A percentile compares a stretch with the other conserved stretches of the same genome.
Evolutionary conservation across 371 early-diverging fungal genomes (phyloP).

Genomic region (Entomophthora muscae): DNA sequence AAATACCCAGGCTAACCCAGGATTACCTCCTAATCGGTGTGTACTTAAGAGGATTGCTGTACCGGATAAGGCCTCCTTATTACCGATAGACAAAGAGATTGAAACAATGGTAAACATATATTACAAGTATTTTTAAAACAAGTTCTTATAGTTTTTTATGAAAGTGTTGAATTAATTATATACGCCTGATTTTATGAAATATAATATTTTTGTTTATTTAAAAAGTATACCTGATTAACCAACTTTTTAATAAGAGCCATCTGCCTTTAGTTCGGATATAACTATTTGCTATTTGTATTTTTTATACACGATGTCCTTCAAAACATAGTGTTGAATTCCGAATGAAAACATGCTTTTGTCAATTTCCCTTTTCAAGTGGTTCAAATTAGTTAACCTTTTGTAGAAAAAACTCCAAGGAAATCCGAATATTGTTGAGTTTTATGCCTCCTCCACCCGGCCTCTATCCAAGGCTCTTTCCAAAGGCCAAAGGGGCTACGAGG

Average conservation of each 20-base stretch:
- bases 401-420: conserved; percentile 58
- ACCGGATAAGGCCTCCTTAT: not conserved
- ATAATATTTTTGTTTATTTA: too few species aligned
- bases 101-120: conserved; percentile 8
- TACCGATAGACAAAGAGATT: not conserved
- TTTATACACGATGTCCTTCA: too few species aligned
- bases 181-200: too few species aligned
- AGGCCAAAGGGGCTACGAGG: conserved; percentile 44
- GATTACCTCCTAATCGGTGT: not conserved
- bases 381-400: not conserved
- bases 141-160: not conserved
- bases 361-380: not conserved
- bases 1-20: not conserved
- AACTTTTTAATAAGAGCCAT: too few species aligned
- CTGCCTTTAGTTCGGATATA: too few species aligned
- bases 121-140: too few species aligned
- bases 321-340: too few species aligned
- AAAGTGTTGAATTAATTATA: not conserved
- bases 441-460: conserved; percentile 46
- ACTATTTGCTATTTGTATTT: too few species aligned
- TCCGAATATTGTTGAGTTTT: conserved; percentile 61
- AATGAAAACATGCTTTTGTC: not conserved
- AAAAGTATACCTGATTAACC: too few species aligned
- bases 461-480: conserved; percentile 17
- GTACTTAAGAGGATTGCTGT: conserved; percentile 4